phyloP scores from a whole-genome alignment of 176 grass and related monocot species.

The Raddia guianensis region DNA sequence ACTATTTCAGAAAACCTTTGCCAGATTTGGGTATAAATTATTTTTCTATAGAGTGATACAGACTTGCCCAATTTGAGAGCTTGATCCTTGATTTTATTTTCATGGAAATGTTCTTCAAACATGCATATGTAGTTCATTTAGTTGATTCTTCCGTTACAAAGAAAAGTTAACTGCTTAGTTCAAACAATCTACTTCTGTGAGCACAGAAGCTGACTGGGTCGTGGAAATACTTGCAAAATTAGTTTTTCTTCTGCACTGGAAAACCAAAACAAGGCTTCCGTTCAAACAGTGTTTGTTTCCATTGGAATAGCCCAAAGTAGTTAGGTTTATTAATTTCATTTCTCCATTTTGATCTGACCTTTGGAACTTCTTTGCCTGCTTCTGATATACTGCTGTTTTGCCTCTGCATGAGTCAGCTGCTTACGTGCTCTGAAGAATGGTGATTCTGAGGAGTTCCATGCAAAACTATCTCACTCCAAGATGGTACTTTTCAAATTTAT shows the following conservation, averaged over 20 bases:
- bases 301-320: neutral
- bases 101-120: neutral
- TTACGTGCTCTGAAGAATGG: conserved; percentile 87
- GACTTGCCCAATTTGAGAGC: no score
- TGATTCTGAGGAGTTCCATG: conserved; percentile 71
- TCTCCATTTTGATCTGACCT: neutral
- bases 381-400: conserved; percentile 24
- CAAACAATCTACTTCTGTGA: conserved; percentile 1
- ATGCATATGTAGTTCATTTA: neutral
- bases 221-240: neutral
- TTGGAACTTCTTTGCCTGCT: conserved; percentile 10
- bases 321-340: conserved; percentile 5
- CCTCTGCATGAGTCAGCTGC: conserved; percentile 66
- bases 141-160: neutral
- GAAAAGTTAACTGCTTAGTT: neutral
- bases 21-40: neutral
- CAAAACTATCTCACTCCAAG: conserved; percentile 74
- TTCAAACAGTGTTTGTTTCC: neutral
- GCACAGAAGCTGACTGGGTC: neutral
- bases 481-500: conserved; percentile 52
- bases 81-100: neutral
- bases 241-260: neutral
- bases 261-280: conserved; percentile 9
- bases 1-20: neutral
- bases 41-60: neutral